Base-by-base conservation (phyloP, 192 early-diverging fungal species). In the Backusella tarrabulga region DNA sequence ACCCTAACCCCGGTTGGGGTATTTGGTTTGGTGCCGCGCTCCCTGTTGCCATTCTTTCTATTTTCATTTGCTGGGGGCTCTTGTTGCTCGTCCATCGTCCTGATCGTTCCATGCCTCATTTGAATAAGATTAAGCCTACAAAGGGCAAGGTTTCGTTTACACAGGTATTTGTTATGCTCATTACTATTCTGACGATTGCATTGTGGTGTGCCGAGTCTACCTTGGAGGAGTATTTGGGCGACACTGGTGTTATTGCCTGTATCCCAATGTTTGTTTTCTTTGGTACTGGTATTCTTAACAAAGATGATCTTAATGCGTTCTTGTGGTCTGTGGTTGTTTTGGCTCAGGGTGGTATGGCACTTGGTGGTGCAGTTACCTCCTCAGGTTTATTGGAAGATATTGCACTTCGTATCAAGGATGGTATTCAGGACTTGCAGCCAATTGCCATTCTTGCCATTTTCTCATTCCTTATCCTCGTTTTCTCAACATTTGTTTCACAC, bases 301-400 rank as follows among this genome's bases (percentile, higher is more conserved):
- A 94, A 77, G 92, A 93, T 50, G 93, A 94, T 73, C 89, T 91
- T 72, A 93, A 94, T 79, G 87, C 85, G 76, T 90, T 93, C 71
- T 69, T 87, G 50, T 88, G 87, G 87, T 84, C 87, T 0, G 87
- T 88, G 34, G 84, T 88, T 32, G 80, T 88, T 67, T 80, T 94
- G 19, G 93, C 93, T 32, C 91, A 92, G 89, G 93, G 93, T 73
- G 93, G 93, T 71, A 92, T 90, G 46, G 90, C 91, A 19, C 86
- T 94, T 26, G 93, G 93, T 66, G 89, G 91, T 74, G 90, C 91
- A 3, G 93, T 93, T 36, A 90, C 92, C 34, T 90, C 89, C 8
- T 89, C 87, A 12, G 93, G 93, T 14, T 83, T 94, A 15, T 76
- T 94, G 23, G 75, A 85, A 34, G 86, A 87, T 40, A 90, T 94